Conservation (phyloP, 441 rosid species). For the Adansonia grandidieri region DNA sequence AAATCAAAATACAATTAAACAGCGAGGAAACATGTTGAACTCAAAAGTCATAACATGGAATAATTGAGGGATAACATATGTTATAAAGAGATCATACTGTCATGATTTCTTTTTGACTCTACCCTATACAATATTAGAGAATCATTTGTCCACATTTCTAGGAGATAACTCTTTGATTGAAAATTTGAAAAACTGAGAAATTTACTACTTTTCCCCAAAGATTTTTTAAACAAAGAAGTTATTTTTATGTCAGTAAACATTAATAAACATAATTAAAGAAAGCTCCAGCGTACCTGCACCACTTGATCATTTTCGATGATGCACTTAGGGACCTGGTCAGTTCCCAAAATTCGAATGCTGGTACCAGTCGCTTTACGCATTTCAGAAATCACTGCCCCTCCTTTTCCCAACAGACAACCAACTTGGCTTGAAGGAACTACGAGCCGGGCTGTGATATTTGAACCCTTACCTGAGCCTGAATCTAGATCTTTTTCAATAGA, state of each 20-base stretch:
- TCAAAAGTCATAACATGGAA: slow-evolving; percentile 10
- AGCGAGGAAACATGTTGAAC: neutral
- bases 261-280: slow-evolving; percentile 8
- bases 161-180: neutral
- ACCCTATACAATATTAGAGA: slow-evolving; percentile 5
- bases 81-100: slow-evolving; percentile 12
- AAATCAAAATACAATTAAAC: neutral
- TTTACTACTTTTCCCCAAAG: neutral
- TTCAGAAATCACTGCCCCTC: slow-evolving; percentile 80
- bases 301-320: slow-evolving; percentile 69
- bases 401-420: slow-evolving; percentile 92
- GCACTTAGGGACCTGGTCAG: slow-evolving; percentile 74
- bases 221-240: neutral
- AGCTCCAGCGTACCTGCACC: slow-evolving; percentile 63
- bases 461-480: slow-evolving; percentile 47
- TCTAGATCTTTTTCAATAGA: slow-evolving; percentile 57
- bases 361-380: slow-evolving; percentile 78
- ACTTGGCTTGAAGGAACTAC: slow-evolving; percentile 78
- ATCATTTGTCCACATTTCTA: neutral
- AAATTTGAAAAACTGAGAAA: neutral
- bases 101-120: slow-evolving; percentile 8
- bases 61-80: neutral
- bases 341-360: slow-evolving; percentile 55
- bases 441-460: slow-evolving; percentile 67
- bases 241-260: neutral